These are phyloP conservation scores for Theileria sp. DNA, from an alignment of 169 alveolate genomes.

Conservation along the genomic window DNA sequence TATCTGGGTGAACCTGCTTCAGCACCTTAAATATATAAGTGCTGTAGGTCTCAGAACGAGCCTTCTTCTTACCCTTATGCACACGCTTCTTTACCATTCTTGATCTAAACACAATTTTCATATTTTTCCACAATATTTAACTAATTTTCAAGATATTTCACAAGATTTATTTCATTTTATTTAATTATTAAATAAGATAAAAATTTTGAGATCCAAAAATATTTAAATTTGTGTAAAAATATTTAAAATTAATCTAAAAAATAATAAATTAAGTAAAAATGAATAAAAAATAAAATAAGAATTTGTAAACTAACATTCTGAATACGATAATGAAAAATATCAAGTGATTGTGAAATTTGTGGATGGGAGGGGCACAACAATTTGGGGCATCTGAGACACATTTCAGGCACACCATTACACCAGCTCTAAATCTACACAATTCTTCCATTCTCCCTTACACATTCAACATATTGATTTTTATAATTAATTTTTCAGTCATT, in stretches of 20 bases:
- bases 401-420: not conserved
- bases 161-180: no score
- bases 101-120: slow-evolving; percentile 33
- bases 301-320: slow-evolving; percentile 21
- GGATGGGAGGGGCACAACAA: slow-evolving; percentile 18
- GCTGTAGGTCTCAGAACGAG: slow-evolving; percentile 69
- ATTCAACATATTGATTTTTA: not conserved
- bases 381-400: slow-evolving; percentile 19
- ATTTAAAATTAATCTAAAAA: no score
- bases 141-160: no score
- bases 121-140: no score
- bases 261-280: no score
- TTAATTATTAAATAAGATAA: no score
- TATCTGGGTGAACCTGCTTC: slow-evolving; percentile 97
- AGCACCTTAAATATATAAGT: slow-evolving; percentile 88
- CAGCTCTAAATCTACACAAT: not conserved
- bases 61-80: slow-evolving; percentile 69
- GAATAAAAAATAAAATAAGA: no score
- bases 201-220: no score
- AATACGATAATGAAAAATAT: slow-evolving; percentile 26
- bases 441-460: not conserved
- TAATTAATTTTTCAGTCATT: not conserved
- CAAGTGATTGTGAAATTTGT: slow-evolving; percentile 1
- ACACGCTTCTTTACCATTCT: slow-evolving; percentile 64
- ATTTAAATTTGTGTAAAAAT: no score